Conservation (phyloP, 1,284 basidiomycete genomes). For the Ceraceosorus bombacis region DNA sequence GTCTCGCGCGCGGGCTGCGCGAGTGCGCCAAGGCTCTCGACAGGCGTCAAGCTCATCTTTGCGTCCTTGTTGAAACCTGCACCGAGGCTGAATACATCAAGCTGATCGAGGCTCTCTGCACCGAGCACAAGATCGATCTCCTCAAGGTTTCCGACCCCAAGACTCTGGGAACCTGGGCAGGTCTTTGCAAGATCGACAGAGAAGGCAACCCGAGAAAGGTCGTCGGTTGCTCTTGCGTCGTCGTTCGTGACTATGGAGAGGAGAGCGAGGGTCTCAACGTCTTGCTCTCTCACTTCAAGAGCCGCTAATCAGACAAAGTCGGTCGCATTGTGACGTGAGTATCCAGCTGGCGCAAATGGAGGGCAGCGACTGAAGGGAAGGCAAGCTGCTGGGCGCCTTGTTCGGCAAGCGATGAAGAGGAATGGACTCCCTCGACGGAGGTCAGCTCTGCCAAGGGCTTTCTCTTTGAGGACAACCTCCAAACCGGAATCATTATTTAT, state of each 20-base stretch:
- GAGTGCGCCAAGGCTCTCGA: constrained; percentile 97
- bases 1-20: constrained; percentile 92
- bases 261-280: constrained; percentile 95
- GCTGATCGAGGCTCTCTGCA: constrained; percentile 98
- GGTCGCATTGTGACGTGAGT: neutral
- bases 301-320: constrained; percentile 54
- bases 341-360: neutral
- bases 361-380: neutral
- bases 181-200: constrained; percentile 89
- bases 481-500: constrained; percentile 38
- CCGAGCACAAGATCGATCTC: constrained; percentile 97
- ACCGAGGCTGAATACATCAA: constrained; percentile 99
- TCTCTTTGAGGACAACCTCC: constrained; percentile 19
- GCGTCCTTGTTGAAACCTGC: constrained; percentile 97
- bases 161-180: constrained; percentile 88
- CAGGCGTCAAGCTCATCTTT: constrained; percentile 96
- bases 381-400: neutral
- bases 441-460: constrained; percentile 16
- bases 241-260: constrained; percentile 94
- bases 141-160: constrained; percentile 98
- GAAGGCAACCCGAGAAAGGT: constrained; percentile 98
- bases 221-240: constrained; percentile 66
- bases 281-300: constrained; percentile 93
- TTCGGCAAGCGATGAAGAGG: constrained; percentile 20
- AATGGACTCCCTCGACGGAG: constrained; percentile 42